Evolutionary conservation across 352 stramenopile genomes (phyloP).

Genomic region (Phytopythium litorale): DNA sequence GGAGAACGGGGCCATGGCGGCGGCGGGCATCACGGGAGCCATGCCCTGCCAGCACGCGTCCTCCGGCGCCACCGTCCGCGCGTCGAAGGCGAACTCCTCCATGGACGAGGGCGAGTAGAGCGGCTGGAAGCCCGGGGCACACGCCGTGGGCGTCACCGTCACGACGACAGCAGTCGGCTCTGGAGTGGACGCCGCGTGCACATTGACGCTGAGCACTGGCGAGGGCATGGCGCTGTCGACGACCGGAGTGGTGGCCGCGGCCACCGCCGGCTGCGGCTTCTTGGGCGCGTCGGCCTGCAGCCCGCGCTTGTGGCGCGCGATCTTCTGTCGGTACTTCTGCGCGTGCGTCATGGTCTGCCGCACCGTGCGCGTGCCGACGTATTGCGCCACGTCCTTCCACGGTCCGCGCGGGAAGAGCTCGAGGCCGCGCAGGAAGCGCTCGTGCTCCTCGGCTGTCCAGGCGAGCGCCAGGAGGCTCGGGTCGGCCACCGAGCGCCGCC

Average conservation of each 20-base stretch:
- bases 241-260: neutral
- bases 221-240: neutral
- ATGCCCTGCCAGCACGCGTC: neutral
- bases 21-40: neutral
- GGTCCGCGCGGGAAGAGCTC: constrained; percentile 7
- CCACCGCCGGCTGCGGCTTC: neutral
- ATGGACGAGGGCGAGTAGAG: neutral
- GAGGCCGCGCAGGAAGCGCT: constrained; percentile 8
- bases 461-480: neutral
- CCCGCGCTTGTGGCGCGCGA: constrained; percentile 5
- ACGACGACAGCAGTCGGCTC: neutral
- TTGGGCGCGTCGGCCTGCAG: neutral
- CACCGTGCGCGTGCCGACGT: constrained; percentile 50
- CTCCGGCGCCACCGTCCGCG: neutral
- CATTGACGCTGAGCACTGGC: neutral
- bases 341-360: constrained; percentile 77
- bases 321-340: constrained; percentile 72
- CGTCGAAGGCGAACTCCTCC: neutral
- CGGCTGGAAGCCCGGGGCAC: neutral
- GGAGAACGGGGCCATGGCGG: neutral
- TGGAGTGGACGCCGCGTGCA: neutral
- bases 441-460: constrained; percentile 9
- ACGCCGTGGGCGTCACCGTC: neutral
- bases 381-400: constrained; percentile 10
- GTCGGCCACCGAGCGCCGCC: neutral